Percentiles rank a stretch among this genome's conserved stretches.
phyloP scores from a whole-genome alignment of 345 rosid genomes.

The Dovyalis caffra region DNA sequence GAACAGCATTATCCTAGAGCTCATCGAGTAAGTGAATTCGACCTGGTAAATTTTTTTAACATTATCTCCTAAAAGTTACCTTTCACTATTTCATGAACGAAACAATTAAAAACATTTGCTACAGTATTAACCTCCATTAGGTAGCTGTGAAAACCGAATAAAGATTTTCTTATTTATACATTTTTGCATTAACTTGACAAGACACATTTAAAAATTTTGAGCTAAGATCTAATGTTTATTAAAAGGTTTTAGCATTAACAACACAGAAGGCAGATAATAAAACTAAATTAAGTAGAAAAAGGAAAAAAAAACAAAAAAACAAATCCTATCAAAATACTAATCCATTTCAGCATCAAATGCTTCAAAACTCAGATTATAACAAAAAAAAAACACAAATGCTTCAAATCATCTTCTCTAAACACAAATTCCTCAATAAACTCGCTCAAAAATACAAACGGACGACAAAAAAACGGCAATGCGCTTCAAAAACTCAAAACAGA shows the following conservation, averaged over 20 bases:
- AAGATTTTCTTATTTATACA: background rate
- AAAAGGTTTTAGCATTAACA: background rate
- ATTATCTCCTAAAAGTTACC: background rate
- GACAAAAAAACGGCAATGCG: background rate
- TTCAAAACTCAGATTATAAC: background rate
- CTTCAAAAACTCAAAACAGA: background rate
- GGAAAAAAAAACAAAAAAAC: background rate
- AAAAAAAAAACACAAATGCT: background rate
- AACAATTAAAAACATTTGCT: background rate
- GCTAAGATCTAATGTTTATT: background rate
- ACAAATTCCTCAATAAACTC: constrained; percentile 2
- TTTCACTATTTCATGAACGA: background rate
- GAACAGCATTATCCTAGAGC: background rate
- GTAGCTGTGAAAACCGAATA: constrained; percentile 1
- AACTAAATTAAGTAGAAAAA: background rate
- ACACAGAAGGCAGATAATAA: background rate
- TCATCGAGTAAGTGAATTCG: background rate
- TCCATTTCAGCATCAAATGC: background rate
- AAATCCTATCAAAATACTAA: background rate
- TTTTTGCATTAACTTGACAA: background rate
- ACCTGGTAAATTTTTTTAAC: too few species aligned
- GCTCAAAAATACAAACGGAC: background rate
- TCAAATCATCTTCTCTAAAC: background rate
- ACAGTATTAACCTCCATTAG: background rate
- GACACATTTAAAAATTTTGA: background rate